Percentiles rank a stretch among this genome's conserved stretches.
Evolutionary conservation across 345 rosid species (phyloP).

Genomic region (Euphorbia peplus): DNA sequence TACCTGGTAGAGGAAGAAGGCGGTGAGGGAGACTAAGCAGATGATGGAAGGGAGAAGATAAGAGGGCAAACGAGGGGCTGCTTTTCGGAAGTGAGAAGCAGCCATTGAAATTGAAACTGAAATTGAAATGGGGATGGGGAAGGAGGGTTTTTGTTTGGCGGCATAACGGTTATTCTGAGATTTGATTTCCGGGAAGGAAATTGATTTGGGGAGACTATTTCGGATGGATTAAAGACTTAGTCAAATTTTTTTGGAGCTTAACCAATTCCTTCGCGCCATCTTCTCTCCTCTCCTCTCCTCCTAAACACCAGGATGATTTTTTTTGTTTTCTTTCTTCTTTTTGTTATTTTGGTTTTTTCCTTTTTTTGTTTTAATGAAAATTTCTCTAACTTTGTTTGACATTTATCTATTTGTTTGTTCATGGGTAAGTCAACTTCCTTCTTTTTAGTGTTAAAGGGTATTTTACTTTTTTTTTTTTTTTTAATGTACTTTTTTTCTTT

Average conservation of each 20-base stretch:
- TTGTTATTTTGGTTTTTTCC: background rate
- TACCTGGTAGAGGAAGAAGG: conserved; percentile 73
- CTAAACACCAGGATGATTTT: background rate
- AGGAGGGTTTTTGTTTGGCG: background rate
- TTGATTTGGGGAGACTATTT: background rate
- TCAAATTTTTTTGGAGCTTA: background rate
- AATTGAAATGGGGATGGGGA: background rate
- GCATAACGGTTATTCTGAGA: background rate
- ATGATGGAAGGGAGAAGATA: conserved; percentile 45
- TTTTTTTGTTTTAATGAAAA: no score
- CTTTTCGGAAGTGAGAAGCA: conserved; percentile 34
- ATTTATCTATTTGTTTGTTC: no score
- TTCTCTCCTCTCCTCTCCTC: background rate
- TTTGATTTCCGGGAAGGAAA: background rate
- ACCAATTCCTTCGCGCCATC: background rate
- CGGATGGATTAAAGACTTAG: background rate
- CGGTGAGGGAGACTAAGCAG: conserved; percentile 53
- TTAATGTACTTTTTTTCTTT: no score
- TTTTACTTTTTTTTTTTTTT: no score
- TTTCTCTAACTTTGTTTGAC: no score
- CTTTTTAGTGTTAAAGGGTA: no score
- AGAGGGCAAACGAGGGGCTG: conserved; percentile 45
- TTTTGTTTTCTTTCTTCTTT: background rate
- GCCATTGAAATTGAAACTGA: background rate
- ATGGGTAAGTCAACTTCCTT: no score